phyloP scores from a whole-genome alignment of 2,329 filamentous ascomycete genomes.

The Alternaria sp. region DNA sequence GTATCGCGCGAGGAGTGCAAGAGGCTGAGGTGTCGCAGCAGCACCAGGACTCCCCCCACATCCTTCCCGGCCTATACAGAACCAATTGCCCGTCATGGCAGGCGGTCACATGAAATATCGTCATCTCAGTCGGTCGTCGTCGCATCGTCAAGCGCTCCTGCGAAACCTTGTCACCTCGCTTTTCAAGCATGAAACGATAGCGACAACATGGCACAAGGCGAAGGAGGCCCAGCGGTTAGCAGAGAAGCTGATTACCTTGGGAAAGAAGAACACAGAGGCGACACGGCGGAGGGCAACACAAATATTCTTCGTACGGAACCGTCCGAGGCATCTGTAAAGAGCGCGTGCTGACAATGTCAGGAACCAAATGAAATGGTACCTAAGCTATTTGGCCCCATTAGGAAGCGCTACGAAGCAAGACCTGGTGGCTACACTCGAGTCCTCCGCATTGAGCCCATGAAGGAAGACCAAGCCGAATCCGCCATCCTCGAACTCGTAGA shows the following conservation, averaged over 20 bases:
- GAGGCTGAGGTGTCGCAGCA: constrained; percentile 14
- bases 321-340: constrained; percentile 14
- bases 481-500: constrained; percentile 96
- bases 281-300: constrained; percentile 76
- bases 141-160: constrained; percentile 89
- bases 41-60: constrained; percentile 16
- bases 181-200: constrained; percentile 90
- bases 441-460: constrained; percentile 86
- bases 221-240: constrained; percentile 95
- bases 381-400: constrained; percentile 86
- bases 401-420: constrained; percentile 77
- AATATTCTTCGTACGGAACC: constrained; percentile 80
- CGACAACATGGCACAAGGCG: constrained; percentile 94
- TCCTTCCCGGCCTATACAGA: constrained; percentile 11
- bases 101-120: constrained; percentile 88
- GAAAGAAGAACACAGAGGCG: constrained; percentile 90
- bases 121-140: constrained; percentile 82
- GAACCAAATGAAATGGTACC: constrained; percentile 74
- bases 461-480: constrained; percentile 85
- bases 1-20: constrained; percentile 4
- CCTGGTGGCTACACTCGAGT: constrained; percentile 96
- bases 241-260: constrained; percentile 92
- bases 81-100: constrained; percentile 68
- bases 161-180: constrained; percentile 96
- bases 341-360: constrained; percentile 54